Conservation (phyloP, 306 rosid genomes). For the Ziziphus jujuba region DNA sequence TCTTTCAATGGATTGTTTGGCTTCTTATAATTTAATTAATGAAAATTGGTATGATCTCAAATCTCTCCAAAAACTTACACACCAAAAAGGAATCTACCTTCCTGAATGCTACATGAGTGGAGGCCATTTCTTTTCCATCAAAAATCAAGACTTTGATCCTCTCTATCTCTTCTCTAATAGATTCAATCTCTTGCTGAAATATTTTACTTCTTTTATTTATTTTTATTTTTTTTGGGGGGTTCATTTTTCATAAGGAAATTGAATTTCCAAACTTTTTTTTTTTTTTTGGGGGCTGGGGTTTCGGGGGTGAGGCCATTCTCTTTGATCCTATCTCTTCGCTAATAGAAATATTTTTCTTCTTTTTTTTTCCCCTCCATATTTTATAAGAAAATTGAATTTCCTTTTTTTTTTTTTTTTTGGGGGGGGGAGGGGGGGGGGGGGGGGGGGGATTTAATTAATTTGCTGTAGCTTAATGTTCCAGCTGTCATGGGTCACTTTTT, state of each 20-base stretch:
- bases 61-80: conserved; percentile 20
- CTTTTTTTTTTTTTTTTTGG: neutral
- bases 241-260: neutral
- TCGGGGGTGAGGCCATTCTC: no score
- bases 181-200: conserved; percentile 2
- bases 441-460: conserved; percentile 1
- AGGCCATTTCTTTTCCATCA: conserved; percentile 25
- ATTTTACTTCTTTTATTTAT: neutral
- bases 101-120: conserved; percentile 48
- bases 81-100: conserved; percentile 34
- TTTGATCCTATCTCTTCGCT: no score
- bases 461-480: conserved; percentile 27
- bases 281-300: no score
- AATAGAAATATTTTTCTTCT: no score
- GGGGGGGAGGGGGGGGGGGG: no score
- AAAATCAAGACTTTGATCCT: conserved; percentile 3
- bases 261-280: neutral
- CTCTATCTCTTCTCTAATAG: neutral
- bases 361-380: no score
- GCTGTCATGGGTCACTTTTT: conserved; percentile 30
- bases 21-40: neutral
- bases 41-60: conserved; percentile 4
- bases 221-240: neutral
- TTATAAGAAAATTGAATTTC: no score
- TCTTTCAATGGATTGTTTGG: conserved; percentile 4